Evolutionary conservation across 2,329 filamentous ascomycete genomes (phyloP).

Genomic region (Aureobasidium sp.): DNA sequence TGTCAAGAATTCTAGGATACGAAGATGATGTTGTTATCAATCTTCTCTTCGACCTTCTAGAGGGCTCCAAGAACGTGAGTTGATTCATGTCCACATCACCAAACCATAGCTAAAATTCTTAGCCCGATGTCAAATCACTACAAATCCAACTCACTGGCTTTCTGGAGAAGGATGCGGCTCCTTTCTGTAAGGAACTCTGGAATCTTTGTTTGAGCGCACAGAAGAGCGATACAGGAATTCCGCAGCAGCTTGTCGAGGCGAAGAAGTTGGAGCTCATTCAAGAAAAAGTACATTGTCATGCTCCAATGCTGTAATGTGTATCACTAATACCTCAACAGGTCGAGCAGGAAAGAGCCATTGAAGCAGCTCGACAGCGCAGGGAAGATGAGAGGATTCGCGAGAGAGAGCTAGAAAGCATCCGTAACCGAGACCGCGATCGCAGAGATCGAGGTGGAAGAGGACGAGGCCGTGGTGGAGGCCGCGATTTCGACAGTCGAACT

Average conservation of each 20-base stretch:
- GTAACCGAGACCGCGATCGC: constrained; percentile 57
- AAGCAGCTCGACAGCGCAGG: constrained; percentile 62
- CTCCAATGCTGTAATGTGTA: not conserved
- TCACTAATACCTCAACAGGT: constrained; percentile 44
- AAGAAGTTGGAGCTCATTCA: constrained; percentile 94
- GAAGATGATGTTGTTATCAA: constrained; percentile 97
- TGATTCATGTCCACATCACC: not conserved
- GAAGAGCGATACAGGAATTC: constrained; percentile 77
- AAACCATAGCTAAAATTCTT: constrained; percentile 11
- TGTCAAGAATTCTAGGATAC: constrained; percentile 78
- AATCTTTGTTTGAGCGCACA: constrained; percentile 85
- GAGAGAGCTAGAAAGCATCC: constrained; percentile 58
- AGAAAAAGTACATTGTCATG: constrained; percentile 64
- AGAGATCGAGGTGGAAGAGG: constrained; percentile 28
- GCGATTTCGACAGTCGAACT: constrained; percentile 40
- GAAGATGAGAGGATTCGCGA: constrained; percentile 66
- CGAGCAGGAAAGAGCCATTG: constrained; percentile 72
- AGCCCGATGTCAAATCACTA: constrained; percentile 93
- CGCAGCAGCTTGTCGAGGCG: constrained; percentile 86
- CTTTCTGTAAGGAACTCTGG: constrained; percentile 93
- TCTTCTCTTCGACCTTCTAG: constrained; percentile 61
- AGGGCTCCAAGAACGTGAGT: constrained; percentile 68
- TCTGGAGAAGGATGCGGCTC: constrained; percentile 79
- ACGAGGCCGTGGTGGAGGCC: constrained; percentile 39
- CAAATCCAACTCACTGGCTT: constrained; percentile 95